phyloP scores from a whole-genome alignment of 331 rosid species.

The Malus hybrid region DNA sequence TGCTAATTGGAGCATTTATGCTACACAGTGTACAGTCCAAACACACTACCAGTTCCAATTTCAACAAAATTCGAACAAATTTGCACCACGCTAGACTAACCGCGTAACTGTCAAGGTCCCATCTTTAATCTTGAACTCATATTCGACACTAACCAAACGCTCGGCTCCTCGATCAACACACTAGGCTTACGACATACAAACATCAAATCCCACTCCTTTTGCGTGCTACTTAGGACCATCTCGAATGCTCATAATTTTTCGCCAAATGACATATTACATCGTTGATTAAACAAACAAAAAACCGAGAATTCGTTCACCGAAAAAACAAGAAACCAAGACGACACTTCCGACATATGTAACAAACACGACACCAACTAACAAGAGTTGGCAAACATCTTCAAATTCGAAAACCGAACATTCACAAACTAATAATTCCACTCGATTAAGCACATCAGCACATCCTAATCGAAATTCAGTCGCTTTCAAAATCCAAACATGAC shows the following conservation, averaged over 20 bases:
- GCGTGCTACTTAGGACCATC: neutral
- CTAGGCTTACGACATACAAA: neutral
- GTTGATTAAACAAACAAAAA: neutral
- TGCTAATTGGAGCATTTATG: neutral
- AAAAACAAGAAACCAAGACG: too few relatives aligned
- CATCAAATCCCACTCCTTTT: neutral
- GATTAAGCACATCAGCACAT: neutral
- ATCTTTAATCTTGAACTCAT: neutral
- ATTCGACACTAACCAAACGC: neutral
- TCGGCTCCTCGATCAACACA: neutral
- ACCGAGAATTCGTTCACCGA: neutral
- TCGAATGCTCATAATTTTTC: neutral
- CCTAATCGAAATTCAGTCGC: neutral
- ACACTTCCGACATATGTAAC: neutral
- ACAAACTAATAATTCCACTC: neutral
- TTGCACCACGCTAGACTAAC: neutral
- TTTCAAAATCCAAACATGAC: neutral
- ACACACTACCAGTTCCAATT: neutral
- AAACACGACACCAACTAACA: neutral
- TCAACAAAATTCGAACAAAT: neutral
- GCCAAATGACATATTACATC: neutral
- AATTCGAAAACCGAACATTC: neutral
- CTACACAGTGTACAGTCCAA: neutral
- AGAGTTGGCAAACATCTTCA: neutral
- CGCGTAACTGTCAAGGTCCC: neutral